Evolutionary conservation across 1,139 yeast genomes (phyloP), one percentile per base, ranked within the genome.

Genomic region (Kodamaea alishanica): DNA sequence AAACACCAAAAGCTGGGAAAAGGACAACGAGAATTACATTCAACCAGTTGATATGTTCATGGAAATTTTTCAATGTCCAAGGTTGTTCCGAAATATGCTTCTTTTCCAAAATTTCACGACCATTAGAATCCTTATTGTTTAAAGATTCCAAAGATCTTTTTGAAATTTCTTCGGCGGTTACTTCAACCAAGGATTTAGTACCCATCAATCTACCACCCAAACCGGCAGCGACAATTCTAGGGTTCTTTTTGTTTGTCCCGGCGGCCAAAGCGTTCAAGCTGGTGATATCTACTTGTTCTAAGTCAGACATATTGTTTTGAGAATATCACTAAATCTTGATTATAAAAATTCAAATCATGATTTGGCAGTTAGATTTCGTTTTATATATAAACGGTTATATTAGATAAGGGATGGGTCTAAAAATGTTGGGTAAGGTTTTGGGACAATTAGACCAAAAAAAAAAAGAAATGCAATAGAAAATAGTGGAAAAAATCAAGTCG

Each of bases 81-180:
- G 96, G 95, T 69, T 84, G 82, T 63, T 94, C 98, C 35, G 92
- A 81, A 48, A 92, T 90, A 63, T 92, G 97, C 45, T 70, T 72
- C 47, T 63, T 66, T 40, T 69, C 66, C 38, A 67, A 60, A 51
- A 65, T 72, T 49, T 77, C 79, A 37, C 67, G 67, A 5, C 44
- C 44, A 2, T 30, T 6, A 46, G 67, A 71, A 54, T 81, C 87
- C 59, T 73, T 79, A 45, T 71, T 79, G 38, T 76, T 67, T 45
- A 79, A 63, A 35, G 58, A 52, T 37, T 70, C 67, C 57, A 76
- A 65, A 10, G 77, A 73, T 49, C 77, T 81, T 46, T 68, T 58
- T 31, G 84, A 78, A 41, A 75, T 64, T 53, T 77, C 76, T 47
- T 79, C 83, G 33, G 84, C 86, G 32, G 84, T 78, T 30, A 81